These are phyloP conservation scores for Bimuria novae-zelandiae DNA, from an alignment of 2,329 filamentous ascomycete genomes.

Conservation along the genomic window DNA sequence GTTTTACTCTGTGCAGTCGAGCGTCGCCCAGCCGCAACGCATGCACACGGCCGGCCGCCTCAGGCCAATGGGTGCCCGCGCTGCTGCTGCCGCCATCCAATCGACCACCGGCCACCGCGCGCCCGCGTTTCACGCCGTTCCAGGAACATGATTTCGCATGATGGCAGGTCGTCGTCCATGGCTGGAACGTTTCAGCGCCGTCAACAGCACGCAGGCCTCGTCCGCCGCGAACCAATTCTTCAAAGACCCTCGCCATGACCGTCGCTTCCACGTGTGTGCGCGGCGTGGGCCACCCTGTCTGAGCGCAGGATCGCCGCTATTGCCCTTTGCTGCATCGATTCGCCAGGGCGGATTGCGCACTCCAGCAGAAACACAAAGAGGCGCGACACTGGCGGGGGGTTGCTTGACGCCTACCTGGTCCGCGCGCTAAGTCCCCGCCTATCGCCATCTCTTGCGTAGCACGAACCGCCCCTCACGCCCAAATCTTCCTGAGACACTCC, in stretches of 20 bases:
- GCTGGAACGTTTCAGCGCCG: constrained; percentile 13
- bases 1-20: not conserved
- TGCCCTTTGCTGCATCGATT: constrained; percentile 2
- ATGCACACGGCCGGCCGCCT: not conserved
- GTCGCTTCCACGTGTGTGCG: constrained; percentile 18
- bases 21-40: not conserved
- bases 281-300: not conserved
- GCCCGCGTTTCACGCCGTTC: constrained; percentile 34
- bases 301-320: constrained; percentile 14
- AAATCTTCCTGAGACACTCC: constrained; percentile 29
- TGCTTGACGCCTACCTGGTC: constrained; percentile 9
- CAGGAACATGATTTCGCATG: constrained; percentile 11
- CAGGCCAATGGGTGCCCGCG: not conserved
- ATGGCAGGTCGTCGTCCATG: constrained; percentile 14
- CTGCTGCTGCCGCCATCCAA: constrained; percentile 6
- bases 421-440: constrained; percentile 12
- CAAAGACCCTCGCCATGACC: not conserved
- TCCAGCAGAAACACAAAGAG: constrained; percentile 10
- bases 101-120: constrained; percentile 28
- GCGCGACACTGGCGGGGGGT: constrained; percentile 20
- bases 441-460: constrained; percentile 14
- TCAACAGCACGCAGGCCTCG: not conserved
- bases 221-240: not conserved
- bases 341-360: constrained; percentile 21
- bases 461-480: constrained; percentile 20